Base-by-base conservation (phyloP, 768 basidiomycete species). In the Mrakia blollopis region DNA sequence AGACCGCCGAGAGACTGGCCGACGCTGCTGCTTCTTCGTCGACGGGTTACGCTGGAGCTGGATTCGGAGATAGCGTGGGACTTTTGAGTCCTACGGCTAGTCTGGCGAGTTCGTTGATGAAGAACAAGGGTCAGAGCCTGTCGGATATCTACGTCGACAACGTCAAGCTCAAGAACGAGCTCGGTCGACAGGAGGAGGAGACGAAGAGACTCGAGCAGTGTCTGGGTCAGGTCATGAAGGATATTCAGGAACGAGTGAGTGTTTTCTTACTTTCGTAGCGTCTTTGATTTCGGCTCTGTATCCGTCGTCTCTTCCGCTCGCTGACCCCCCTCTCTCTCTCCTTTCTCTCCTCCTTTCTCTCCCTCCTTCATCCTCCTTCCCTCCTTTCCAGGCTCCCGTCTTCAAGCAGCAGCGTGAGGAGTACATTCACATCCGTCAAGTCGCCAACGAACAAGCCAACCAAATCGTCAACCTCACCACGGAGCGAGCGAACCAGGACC, bases 131-230 rank as follows among this genome's bases (percentile, higher is more conserved):
- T 7, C 92, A 92, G 86, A 92, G 91, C 0, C 96, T 96, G 85
- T 96, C 96, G 0, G 92, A 97, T 81, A 90, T 98, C 30, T 98
- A 97, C 82, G 88, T 91, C 23, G 93, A 97, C 81, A 93, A 93
- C 80, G 89, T 96, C 50, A 88, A 89, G 73, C 87, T 95, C 57
- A 91, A 97, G 82, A 92, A 92, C 35, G 91, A 94, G 41, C 89
- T 89, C 74, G 87, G 88, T 28, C 87, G 86, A 82, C 92, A 93
- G 83, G 89, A 88, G 72, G 87, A 89, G 7, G 95, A 98, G 84
- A 92, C 91, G 77, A 89, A 90, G 79, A 89, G 92, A 67, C 90
- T 98, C 88, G 91, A 92, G 69, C 88, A 90, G 39, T 90, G 92
- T 0, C 86, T 98, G 69, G 86, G 89, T 21, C 87, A 89, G 60